Evolutionary conservation across 2,329 filamentous ascomycete genomes (phyloP).

Genomic region (Sphaerostilbella broomeana): DNA sequence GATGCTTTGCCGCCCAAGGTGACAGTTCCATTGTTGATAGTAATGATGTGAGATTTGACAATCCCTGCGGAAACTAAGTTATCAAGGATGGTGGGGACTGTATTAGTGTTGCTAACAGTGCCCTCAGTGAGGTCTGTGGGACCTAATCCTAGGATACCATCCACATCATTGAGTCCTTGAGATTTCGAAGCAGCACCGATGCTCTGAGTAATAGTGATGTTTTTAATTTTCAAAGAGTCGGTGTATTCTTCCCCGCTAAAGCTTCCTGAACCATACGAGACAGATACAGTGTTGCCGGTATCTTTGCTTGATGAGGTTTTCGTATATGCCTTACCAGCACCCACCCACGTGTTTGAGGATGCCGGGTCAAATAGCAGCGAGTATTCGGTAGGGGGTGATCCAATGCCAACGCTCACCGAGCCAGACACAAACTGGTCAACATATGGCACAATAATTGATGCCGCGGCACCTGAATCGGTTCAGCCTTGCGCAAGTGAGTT

Average conservation of each 20-base stretch:
- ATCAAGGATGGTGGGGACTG: constrained; percentile 23
- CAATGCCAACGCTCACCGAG: too few species aligned
- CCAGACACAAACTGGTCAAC: too few species aligned
- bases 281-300: constrained; percentile 19
- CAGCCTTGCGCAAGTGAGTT: too few species aligned
- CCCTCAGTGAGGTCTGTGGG: constrained; percentile 20
- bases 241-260: constrained; percentile 23
- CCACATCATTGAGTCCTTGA: too few species aligned
- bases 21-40: constrained; percentile 21
- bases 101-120: constrained; percentile 20
- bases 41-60: constrained; percentile 23
- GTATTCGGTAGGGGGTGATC: too few species aligned
- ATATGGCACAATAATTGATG: too few species aligned
- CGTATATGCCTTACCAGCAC: too few species aligned
- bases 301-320: too few species aligned
- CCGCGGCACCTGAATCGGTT: too few species aligned
- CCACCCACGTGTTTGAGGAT: too few species aligned
- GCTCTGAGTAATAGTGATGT: constrained; percentile 24
- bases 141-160: constrained; percentile 17
- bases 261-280: constrained; percentile 22
- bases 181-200: too few species aligned
- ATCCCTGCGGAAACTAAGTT: constrained; percentile 23
- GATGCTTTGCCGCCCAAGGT: constrained; percentile 20
- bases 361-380: too few species aligned
- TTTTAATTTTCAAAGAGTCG: constrained; percentile 25